Conservation (phyloP, 225 moss, liverwort and hornwort genomes). For the Climacium dendroides region DNA sequence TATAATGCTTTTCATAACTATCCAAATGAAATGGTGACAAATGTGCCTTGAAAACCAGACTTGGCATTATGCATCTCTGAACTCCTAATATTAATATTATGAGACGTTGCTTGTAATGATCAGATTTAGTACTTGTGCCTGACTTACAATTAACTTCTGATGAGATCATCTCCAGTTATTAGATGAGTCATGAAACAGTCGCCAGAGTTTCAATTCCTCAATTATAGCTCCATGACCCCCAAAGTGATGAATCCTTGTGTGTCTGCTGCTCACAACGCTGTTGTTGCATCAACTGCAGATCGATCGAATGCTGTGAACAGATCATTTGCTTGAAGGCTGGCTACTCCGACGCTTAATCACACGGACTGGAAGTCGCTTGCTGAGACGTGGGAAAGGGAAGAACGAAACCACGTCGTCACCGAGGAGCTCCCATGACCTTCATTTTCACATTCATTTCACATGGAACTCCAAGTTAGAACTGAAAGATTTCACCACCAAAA, state of each 20-base stretch:
- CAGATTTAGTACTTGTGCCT: background rate
- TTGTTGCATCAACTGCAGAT: background rate
- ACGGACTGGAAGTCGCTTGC: conserved; percentile 33
- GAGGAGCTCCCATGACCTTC: conserved; percentile 36
- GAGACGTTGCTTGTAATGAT: background rate
- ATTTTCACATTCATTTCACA: background rate
- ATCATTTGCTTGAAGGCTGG: background rate
- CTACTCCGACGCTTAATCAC: conserved; percentile 2
- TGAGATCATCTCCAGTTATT: background rate
- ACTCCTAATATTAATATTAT: background rate
- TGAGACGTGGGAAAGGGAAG: conserved; percentile 45
- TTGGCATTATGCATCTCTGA: too few relatives aligned
- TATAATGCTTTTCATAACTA: too few relatives aligned
- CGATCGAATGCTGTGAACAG: background rate
- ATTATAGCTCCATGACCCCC: background rate
- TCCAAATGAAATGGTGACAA: too few relatives aligned
- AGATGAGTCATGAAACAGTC: background rate
- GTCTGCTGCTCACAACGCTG: background rate
- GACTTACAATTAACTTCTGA: background rate
- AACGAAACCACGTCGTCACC: conserved; percentile 26
- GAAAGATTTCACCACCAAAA: background rate
- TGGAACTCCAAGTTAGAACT: background rate
- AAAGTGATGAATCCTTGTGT: background rate
- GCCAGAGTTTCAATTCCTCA: background rate
- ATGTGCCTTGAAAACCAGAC: too few relatives aligned